phyloP scores from a whole-genome alignment of 306 rosid species.

The Cicer yamashitae region DNA sequence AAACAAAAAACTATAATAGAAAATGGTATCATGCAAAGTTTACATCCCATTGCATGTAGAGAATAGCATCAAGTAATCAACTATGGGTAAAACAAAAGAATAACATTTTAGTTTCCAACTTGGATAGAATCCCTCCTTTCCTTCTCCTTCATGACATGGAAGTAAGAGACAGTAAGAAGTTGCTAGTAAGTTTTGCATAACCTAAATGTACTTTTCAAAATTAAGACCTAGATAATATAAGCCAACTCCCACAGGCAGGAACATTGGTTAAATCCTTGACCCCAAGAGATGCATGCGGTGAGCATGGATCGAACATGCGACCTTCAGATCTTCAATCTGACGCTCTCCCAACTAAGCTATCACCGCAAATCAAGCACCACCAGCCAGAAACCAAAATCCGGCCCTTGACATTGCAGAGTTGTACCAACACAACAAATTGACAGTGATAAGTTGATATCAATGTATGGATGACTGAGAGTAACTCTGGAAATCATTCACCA shows the following conservation, averaged over 20 bases:
- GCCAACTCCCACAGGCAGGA: slow-evolving; percentile 29
- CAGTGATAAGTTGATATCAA: slow-evolving; percentile 23
- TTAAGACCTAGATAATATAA: slow-evolving; percentile 23
- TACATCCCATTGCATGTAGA: slow-evolving; percentile 12
- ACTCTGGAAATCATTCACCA: slow-evolving; percentile 48
- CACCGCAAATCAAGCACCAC: slow-evolving; percentile 65
- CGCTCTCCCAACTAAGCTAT: slow-evolving; percentile 85
- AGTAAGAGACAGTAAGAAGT: neutral
- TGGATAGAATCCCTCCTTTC: neutral
- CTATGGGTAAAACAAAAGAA: neutral
- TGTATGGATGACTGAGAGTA: slow-evolving; percentile 21
- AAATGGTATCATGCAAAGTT: slow-evolving; percentile 5
- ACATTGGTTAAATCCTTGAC: slow-evolving; percentile 41
- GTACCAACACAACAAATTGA: slow-evolving; percentile 22
- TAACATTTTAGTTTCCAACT: neutral
- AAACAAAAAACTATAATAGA: neutral
- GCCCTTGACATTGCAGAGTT: slow-evolving; percentile 31
- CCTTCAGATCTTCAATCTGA: slow-evolving; percentile 78
- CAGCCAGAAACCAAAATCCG: slow-evolving; percentile 46
- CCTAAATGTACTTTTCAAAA: slow-evolving; percentile 21
- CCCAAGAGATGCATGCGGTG: slow-evolving; percentile 58
- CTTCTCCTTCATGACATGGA: slow-evolving; percentile 33
- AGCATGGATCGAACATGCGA: slow-evolving; percentile 77
- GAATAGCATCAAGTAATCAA: slow-evolving; percentile 18
- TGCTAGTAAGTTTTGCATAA: slow-evolving; percentile 18